Evolutionary conservation across 2,329 filamentous ascomycete species (phyloP), one percentile per base, ranked within the genome.

Genomic region (Xylariaceae sp.): DNA sequence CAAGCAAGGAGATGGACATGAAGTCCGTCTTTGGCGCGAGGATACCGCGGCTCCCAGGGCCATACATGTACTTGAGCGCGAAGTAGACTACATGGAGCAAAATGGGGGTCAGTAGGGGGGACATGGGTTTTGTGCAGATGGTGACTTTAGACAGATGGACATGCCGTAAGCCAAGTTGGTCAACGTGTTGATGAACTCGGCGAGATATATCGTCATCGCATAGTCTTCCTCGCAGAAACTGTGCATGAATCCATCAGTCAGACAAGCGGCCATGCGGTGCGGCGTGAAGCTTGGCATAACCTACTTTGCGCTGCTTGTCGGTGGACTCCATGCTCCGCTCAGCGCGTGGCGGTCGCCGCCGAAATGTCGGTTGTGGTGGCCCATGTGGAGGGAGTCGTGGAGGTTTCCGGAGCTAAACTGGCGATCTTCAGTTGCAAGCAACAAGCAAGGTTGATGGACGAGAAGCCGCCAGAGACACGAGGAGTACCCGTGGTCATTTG

Each of bases 161-260:
- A 19, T 56, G 71, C 67, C 52, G 41, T 70, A 73, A 5, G 59
- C 59, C 1, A 69, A 32, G 41, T 72, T 75, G 3, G 67, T 70
- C 29, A 72, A 39, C 1, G 70, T 65, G 42, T 72, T 74, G 37
- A 72, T 53, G 39, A 73, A 68, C 42, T 75, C 70, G 19, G 64
- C 70, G 30, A 73, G 56, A 44, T 72, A 73, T 3, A 52, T 46
- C 2, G 67, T 69, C 33, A 74, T 52, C 33, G 61, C 64, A 43
- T 72, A 76, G 48, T 77, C 73, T 57, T 78, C 56, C 33, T 61
- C 58, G 29, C 58, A 61, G 31, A 61, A 61, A 34, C 58, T 61
- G 29, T 8, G 5, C 12, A 19, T 9, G n/a, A n/a, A n/a, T n/a
- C 2, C 4, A 19, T 35, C 3, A 39, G 40, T 17, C n/a, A n/a